Evolutionary conservation across 1,139 yeast species (phyloP), one percentile per base, ranked within the genome.

Genomic region (Lodderomyces elongisporus): DNA sequence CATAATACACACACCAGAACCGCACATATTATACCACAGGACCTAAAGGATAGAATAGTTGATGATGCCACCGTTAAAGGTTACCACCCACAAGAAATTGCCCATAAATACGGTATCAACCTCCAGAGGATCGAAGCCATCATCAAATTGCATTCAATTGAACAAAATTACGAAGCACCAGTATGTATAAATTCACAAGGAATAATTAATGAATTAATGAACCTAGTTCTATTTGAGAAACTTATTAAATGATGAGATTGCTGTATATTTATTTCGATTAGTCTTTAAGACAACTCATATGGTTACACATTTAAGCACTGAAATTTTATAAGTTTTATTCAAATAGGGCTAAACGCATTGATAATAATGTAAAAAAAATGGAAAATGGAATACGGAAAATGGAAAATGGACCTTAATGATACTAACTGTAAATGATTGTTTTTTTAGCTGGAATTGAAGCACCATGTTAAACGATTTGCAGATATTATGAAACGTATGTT

Each of bases 121-220:
- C 74, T 88, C 43, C 85, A 88, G 36, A 74, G 97, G 55, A 71
- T 91, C 21, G 96, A 88, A 52, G 97, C 96, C 13, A 70, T 89
- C 41, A 65, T 85, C 18, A 78, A 75, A 54, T 70, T 91, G 45
- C 66, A 73, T 41, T 66, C 64, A 27, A 71, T 88, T 38, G 94
- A 88, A 59, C 60, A 71, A 43, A 60, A 69, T 34, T 76, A 81
- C 78, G 65, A 60, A 39, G 58, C 70, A 51, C 58, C 73, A 48
- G 93, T 80, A 74, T 64, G 87, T 77, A 53, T 50, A 8, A n/a
- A n/a, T n/a, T n/a, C n/a, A n/a, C n/a, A n/a, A n/a, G n/a, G n/a
- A n/a, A n/a, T n/a, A n/a, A n/a, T n/a, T n/a, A n/a, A n/a, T n/a
- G n/a, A n/a, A n/a, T n/a, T n/a, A n/a, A n/a, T n/a, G n/a, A n/a